These are phyloP conservation scores for Microascus cirrosus DNA, from an alignment of 2,329 filamentous ascomycete species.

Conservation along the genomic window DNA sequence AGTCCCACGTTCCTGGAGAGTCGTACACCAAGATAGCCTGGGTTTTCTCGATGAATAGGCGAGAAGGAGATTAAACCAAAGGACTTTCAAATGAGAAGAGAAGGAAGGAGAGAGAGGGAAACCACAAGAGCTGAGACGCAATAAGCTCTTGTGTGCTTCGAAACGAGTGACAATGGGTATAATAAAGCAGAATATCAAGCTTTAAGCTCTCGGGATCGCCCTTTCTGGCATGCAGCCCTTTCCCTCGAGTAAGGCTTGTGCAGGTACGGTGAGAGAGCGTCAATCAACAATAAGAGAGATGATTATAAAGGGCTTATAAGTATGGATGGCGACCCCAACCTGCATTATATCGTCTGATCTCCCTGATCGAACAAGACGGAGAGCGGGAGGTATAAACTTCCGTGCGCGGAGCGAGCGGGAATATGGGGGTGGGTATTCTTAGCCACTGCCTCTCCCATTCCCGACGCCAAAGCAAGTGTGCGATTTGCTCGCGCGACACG, in stretches of 20 bases:
- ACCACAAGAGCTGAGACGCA: not conserved
- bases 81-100: not conserved
- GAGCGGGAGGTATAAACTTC: constrained; percentile 1
- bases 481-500: constrained; percentile 36
- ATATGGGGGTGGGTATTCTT: constrained; percentile 13
- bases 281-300: constrained; percentile 4
- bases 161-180: not conserved
- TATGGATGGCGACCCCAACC: constrained; percentile 18
- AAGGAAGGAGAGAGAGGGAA: not conserved
- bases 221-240: constrained; percentile 16
- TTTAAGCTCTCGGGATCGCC: constrained; percentile 16
- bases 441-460: constrained; percentile 26
- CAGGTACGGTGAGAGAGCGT: not conserved
- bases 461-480: constrained; percentile 32
- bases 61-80: not conserved
- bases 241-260: not conserved
- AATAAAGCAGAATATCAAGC: not conserved
- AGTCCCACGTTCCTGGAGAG: not conserved
- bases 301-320: constrained; percentile 13
- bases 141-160: not conserved
- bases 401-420: constrained; percentile 12
- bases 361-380: not conserved
- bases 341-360: constrained; percentile 7
- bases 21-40: not conserved
- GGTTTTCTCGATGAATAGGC: not conserved